Base-by-base conservation (phyloP, 768 basidiomycete genomes). In the Mycena belliarum region DNA sequence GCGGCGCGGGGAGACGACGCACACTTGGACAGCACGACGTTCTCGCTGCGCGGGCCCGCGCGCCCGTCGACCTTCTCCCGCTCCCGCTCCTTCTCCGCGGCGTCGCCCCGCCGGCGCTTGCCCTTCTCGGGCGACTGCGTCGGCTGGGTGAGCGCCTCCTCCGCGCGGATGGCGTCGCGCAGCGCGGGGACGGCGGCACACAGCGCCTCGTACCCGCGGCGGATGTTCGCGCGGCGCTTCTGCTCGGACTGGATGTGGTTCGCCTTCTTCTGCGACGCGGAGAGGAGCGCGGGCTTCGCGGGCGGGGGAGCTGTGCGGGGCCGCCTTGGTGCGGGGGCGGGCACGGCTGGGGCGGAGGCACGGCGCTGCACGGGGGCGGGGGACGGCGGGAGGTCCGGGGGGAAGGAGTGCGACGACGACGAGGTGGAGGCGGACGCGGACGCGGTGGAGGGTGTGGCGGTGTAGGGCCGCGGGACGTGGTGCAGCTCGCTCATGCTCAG, bases 181-280 rank as follows among this genome's bases (percentile, higher is more conserved):
- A 97, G 77, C 2, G 90, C 78, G 11, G 95, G 95, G 0, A 97
- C 87, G 25, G 85, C 83, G 24, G 88, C 87, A 66, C 93, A 95
- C 0, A 97, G 78, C 8, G 88, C 86, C 65, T 95, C 94, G 69
- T 96, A 96, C 12, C 93, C 95, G 37, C 86, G 75, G 12, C 93
- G 81, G 49, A 97, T 96, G 65, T 94, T 95, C 15, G 92, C 92
- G 29, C 95, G 84, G 24, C 95, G 86, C 71, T 95, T 95, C 76
- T 96, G 93, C 75, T 97, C 95, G 2, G 88, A 90, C 65, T 92
- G 89, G 63, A 97, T 96, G 68, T 97, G 94, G 66, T 95, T 95
- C 38, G 89, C 89, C 69, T 95, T 92, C 70, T 95, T 95, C 77
- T 95, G 91, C 2, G 88, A 86, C 0, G 90, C 84, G 2, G 88